phyloP scores from a whole-genome alignment of 495 filamentous ascomycete genomes.

The Podospora fimiseda region DNA sequence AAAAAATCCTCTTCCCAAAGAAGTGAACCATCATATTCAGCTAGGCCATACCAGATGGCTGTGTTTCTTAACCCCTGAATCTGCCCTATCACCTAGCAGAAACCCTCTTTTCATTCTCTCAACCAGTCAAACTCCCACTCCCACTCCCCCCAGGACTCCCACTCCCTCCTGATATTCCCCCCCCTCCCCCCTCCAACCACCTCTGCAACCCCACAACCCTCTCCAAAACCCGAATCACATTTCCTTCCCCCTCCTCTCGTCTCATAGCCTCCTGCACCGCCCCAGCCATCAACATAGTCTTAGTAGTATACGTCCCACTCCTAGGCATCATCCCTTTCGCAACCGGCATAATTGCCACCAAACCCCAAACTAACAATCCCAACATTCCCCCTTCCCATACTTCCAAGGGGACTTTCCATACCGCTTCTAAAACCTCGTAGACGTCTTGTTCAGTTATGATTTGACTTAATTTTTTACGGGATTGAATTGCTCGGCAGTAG shows the following conservation, averaged over 20 bases:
- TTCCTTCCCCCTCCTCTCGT: not conserved
- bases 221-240: slow-evolving; percentile 25
- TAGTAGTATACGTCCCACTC: not conserved
- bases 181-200: slow-evolving; percentile 19
- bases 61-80: no score
- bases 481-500: slow-evolving; percentile 11
- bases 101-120: not conserved
- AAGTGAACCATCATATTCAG: not conserved
- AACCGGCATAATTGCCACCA: slow-evolving; percentile 2
- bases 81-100: not conserved
- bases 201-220: not conserved
- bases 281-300: slow-evolving; percentile 8
- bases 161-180: slow-evolving; percentile 12
- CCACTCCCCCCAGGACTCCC: not conserved
- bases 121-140: not conserved
- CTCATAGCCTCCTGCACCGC: slow-evolving; percentile 5
- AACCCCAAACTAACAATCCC: slow-evolving; percentile 2
- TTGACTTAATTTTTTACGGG: not conserved
- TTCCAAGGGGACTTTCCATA: slow-evolving; percentile 1
- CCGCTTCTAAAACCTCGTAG: not conserved
- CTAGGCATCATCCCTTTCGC: not conserved
- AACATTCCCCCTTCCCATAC: slow-evolving; percentile 3
- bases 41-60: not conserved
- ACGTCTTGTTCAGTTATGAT: not conserved
- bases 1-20: not conserved